Percentiles rank a stretch among this genome's conserved stretches.
phyloP scores from a whole-genome alignment of 1,284 basidiomycete species.

The Pseudozyma sp. region DNA sequence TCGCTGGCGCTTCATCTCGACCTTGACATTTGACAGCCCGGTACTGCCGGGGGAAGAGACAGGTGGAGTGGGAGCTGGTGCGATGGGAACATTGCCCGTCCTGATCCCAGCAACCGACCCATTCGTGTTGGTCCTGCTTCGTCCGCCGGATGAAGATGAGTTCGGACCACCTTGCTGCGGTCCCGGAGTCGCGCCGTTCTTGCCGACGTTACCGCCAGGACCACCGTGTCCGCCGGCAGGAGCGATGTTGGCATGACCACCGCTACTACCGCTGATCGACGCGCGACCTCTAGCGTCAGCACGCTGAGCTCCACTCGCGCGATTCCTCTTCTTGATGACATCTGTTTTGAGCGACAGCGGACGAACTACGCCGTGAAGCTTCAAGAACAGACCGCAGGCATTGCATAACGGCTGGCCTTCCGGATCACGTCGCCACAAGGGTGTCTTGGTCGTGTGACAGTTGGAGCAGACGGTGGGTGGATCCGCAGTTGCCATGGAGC shows the following conservation, averaged over 20 bases:
- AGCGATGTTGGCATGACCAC: constrained; percentile 25
- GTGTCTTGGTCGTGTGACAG: constrained; percentile 94
- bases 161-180: neutral
- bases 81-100: constrained; percentile 49
- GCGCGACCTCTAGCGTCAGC: constrained; percentile 26
- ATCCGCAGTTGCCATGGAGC: constrained; percentile 55
- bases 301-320: constrained; percentile 48
- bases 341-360: constrained; percentile 95
- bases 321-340: constrained; percentile 89
- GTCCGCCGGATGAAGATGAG: neutral
- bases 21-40: constrained; percentile 25
- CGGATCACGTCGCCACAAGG: constrained; percentile 92
- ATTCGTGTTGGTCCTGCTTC: constrained; percentile 30
- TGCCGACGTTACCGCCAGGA: neutral
- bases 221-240: constrained; percentile 20
- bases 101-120: constrained; percentile 40
- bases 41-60: constrained; percentile 46
- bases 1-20: constrained; percentile 49
- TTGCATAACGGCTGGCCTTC: constrained; percentile 88
- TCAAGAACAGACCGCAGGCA: constrained; percentile 73
- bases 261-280: constrained; percentile 15
- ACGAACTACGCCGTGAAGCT: constrained; percentile 92
- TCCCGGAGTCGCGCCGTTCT: constrained; percentile 15
- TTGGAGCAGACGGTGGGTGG: constrained; percentile 86
- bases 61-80: constrained; percentile 44